Conservation (phyloP, 352 stramenopile genomes). For the Phytophthora syringae region DNA sequence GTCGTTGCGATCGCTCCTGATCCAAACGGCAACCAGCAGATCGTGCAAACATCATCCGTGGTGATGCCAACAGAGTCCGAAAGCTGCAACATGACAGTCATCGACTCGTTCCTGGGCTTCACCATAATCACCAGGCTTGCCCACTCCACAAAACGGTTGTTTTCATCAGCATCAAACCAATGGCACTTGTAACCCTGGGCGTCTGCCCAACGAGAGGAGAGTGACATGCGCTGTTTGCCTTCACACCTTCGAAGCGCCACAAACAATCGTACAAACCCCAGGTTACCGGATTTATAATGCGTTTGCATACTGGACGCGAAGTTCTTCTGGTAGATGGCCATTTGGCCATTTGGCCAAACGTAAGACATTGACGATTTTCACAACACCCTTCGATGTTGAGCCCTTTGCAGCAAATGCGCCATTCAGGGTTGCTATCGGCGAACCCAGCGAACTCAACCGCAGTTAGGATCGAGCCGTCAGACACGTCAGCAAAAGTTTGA, state of each 20-base stretch:
- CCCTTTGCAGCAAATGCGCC: conserved; percentile 20
- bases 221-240: background rate
- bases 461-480: conserved; percentile 13
- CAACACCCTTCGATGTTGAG: conserved; percentile 46
- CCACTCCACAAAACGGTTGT: conserved; percentile 20
- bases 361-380: conserved; percentile 9
- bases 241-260: conserved; percentile 43
- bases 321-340: conserved; percentile 22
- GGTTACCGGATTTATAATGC: conserved; percentile 18
- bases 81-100: background rate
- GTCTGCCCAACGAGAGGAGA: conserved; percentile 34
- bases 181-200: conserved; percentile 22
- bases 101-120: background rate
- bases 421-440: conserved; percentile 7
- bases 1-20: background rate
- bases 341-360: conserved; percentile 23
- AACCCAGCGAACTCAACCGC: conserved; percentile 24
- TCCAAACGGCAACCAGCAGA: background rate
- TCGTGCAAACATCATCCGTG: background rate
- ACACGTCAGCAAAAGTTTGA: conserved; percentile 17
- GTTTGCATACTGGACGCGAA: conserved; percentile 34
- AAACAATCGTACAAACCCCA: conserved; percentile 47
- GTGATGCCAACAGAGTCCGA: background rate
- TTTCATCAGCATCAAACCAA: conserved; percentile 31
- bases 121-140: conserved; percentile 17